Percentiles rank a stretch among this genome's conserved stretches.
These are phyloP conservation scores for Telfairia occidentalis DNA, from an alignment of 331 rosid genomes.

Conservation along the genomic window DNA sequence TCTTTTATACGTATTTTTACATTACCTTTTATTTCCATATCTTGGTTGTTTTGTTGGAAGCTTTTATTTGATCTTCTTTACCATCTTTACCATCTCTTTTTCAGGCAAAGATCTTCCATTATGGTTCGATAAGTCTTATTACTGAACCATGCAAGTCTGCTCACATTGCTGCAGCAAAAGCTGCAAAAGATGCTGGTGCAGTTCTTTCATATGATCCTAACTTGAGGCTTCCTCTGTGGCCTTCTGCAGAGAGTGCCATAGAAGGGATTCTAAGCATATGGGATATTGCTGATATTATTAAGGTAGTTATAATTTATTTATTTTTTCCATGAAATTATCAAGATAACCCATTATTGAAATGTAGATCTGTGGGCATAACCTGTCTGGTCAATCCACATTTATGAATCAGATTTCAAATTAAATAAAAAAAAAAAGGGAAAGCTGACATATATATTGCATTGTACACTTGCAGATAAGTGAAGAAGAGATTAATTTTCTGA, in stretches of 20 bases:
- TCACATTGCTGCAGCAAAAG: constrained; percentile 85
- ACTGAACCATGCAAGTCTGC: constrained; percentile 95
- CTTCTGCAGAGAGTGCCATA: constrained; percentile 79
- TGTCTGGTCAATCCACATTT: neutral
- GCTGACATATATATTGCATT: neutral
- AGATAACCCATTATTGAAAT: constrained; percentile 1
- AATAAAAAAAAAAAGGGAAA: neutral
- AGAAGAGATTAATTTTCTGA: constrained; percentile 82
- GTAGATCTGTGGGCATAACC: neutral
- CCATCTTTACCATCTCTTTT: constrained; percentile 7
- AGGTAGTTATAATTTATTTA: constrained; percentile 29
- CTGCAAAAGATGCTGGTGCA: constrained; percentile 86
- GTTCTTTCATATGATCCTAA: constrained; percentile 83
- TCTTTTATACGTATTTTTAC: neutral
- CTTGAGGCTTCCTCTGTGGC: constrained; percentile 93
- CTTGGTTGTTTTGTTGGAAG: neutral
- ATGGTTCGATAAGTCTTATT: constrained; percentile 92
- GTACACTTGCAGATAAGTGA: constrained; percentile 54
- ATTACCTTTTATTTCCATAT: neutral
- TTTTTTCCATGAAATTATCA: neutral
- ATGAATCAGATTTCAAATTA: neutral
- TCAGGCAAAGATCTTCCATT: constrained; percentile 87
- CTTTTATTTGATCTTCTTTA: constrained; percentile 6
- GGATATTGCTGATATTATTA: constrained; percentile 82
- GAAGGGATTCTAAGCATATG: constrained; percentile 93